Percentiles rank a stretch among this genome's conserved stretches.
phyloP scores from a whole-genome alignment of 192 early-diverging fungal species.

The Radiomyces spectabilis region DNA sequence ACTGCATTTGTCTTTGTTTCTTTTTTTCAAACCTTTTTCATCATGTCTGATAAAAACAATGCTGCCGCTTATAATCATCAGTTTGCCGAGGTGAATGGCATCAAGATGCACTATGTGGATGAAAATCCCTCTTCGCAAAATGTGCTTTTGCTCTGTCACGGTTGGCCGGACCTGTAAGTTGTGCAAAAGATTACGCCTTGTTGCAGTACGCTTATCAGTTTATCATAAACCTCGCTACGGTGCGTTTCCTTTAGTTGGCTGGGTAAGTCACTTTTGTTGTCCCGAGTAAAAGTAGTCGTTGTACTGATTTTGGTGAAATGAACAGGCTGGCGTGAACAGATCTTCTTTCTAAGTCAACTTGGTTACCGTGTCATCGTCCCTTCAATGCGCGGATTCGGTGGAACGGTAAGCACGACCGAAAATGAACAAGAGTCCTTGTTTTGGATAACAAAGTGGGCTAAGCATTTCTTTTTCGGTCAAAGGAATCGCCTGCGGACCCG shows the following conservation, averaged over 20 bases:
- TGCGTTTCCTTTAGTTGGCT: slow-evolving; percentile 2
- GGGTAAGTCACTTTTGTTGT: not conserved
- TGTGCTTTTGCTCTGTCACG: slow-evolving; percentile 23
- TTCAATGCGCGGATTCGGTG: slow-evolving; percentile 45
- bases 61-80: slow-evolving; percentile 18
- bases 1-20: too few species aligned
- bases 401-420: slow-evolving; percentile 26
- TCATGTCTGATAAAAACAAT: slow-evolving; percentile 17
- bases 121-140: slow-evolving; percentile 15
- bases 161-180: slow-evolving; percentile 31
- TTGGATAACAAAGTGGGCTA: not conserved
- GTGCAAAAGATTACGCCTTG: too few species aligned
- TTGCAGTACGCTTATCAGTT: too few species aligned
- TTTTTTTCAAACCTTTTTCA: too few species aligned
- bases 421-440: not conserved
- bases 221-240: not conserved
- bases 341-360: slow-evolving; percentile 39
- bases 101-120: slow-evolving; percentile 29
- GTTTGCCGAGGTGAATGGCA: slow-evolving; percentile 20
- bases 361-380: slow-evolving; percentile 53
- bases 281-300: not conserved
- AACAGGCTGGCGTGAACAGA: slow-evolving; percentile 32
- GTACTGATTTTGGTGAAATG: too few species aligned
- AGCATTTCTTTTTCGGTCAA: not conserved
- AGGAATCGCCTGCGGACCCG: slow-evolving; percentile 13